Base-by-base conservation (phyloP, 148 eudicot genomes). In the Polygonum aviculare region DNA sequence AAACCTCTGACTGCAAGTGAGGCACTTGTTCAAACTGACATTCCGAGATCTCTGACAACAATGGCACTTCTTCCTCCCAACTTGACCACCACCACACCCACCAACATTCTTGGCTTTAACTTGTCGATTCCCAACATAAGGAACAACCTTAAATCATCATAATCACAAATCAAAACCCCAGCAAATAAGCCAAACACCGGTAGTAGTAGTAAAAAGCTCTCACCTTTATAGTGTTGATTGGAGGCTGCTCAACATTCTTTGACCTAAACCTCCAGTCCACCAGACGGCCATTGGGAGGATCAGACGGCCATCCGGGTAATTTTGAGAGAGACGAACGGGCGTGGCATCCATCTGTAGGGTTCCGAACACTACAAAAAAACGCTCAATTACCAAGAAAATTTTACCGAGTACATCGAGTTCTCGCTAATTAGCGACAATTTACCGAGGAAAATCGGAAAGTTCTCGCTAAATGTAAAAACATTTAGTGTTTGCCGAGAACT, bases 151-250 rank as follows among this genome's bases (percentile, higher is more conserved):
- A 57, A 69, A 16, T 35, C 36, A 38, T 50, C 59, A 76, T 16
- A 21, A 73, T 35, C 26, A 70, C 38, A 21, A 63, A 33, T 22
- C 7, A 72, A 78, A 76, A 65, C 59, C 72, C 79, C 4, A 72
- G 47, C 36, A 73, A 36, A 16, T 69, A 63, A 10, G 26, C 36
- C 33, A n/a, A n/a, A n/a, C n/a, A 69, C 4, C n/a, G 19, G 31
- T 50, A 73, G 57, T 47, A 45, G 4, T 19, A 38, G 5, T n/a
- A 36, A 3, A 5, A 63, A 26, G 21, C 3, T 19, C 35, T 16
- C 77, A 95, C 99, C 99, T 96, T 92, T 86, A 86, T 38, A 74
- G 94, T 72, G 69, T 88, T 74, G 63, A 96, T 80, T 11, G 97
- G 97, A 51, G 88, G 67, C 3, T 90, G 91, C 78, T 90, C 91